phyloP scores from a whole-genome alignment of 1,139 yeast genomes.

The Hansenula lynferdii region DNA sequence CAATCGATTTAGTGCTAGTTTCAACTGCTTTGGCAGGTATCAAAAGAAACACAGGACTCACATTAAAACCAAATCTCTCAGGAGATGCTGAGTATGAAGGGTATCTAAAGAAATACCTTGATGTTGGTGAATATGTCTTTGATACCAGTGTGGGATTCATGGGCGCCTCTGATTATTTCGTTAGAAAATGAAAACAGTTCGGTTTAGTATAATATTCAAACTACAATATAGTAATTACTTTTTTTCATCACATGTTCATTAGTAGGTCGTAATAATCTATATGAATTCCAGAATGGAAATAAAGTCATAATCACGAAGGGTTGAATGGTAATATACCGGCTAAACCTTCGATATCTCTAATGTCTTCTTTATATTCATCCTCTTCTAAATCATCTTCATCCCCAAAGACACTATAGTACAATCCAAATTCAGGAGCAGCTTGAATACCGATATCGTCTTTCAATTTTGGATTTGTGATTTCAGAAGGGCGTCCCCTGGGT shows the following conservation, averaged over 20 bases:
- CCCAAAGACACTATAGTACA: conserved; percentile 6
- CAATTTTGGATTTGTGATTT: too few species aligned
- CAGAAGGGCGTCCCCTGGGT: too few species aligned
- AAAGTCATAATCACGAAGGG: conserved; percentile 17
- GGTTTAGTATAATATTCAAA: too few species aligned
- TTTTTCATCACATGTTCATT: too few species aligned
- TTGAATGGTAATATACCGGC: conserved; percentile 22
- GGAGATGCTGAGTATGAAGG: conserved; percentile 48
- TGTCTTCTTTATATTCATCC: conserved; percentile 19
- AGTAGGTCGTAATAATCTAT: too few species aligned
- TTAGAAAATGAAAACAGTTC: conserved; percentile 38
- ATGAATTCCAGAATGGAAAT: too few species aligned
- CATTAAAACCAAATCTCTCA: conserved; percentile 37
- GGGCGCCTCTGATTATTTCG: conserved; percentile 71
- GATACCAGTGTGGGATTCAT: conserved; percentile 71
- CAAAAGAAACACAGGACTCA: conserved; percentile 80
- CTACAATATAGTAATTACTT: too few species aligned
- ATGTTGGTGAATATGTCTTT: conserved; percentile 78
- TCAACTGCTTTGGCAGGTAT: conserved; percentile 89
- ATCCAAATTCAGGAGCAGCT: conserved; percentile 3
- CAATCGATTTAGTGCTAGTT: conserved; percentile 69
- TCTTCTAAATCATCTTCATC: conserved; percentile 16
- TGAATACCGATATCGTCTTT: too few species aligned
- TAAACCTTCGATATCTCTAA: conserved; percentile 18
- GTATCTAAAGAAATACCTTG: conserved; percentile 64